Conservation (phyloP, 768 basidiomycete species). For the Dendrothele bispora region DNA sequence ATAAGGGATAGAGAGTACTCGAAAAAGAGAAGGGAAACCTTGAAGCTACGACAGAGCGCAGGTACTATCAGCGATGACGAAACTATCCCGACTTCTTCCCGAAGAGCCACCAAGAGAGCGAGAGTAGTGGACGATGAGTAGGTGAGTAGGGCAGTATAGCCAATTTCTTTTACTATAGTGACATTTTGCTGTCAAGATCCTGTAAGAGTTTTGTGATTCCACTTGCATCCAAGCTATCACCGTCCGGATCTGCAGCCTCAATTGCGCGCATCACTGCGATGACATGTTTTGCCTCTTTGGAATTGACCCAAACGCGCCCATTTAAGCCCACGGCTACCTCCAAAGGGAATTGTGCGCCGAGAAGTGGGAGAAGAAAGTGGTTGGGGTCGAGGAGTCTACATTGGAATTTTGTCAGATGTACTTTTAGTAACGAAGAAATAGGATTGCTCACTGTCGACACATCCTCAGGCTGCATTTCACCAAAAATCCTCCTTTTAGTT, state of each 20-base stretch:
- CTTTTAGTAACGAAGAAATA: background rate
- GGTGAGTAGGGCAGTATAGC: background rate
- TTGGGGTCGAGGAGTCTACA: slow-evolving; percentile 69
- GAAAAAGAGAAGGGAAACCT: slow-evolving; percentile 65
- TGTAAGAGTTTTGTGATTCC: slow-evolving; percentile 51
- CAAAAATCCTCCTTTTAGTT: slow-evolving; percentile 87
- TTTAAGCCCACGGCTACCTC: slow-evolving; percentile 91
- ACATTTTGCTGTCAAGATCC: no score
- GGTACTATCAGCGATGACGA: slow-evolving; percentile 78
- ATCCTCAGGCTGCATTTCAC: slow-evolving; percentile 79
- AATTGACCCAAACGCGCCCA: slow-evolving; percentile 86
- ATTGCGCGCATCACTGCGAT: slow-evolving; percentile 80
- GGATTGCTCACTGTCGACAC: slow-evolving; percentile 72
- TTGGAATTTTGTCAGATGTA: background rate
- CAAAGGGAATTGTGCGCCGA: slow-evolving; percentile 81
- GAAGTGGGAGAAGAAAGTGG: slow-evolving; percentile 78
- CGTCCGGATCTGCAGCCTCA: slow-evolving; percentile 77
- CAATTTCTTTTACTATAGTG: background rate
- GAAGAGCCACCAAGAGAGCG: slow-evolving; percentile 69
- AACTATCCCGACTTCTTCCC: slow-evolving; percentile 43
- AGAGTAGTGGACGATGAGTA: slow-evolving; percentile 69
- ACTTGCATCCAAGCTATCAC: slow-evolving; percentile 57
- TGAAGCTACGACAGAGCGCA: slow-evolving; percentile 60
- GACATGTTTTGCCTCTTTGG: slow-evolving; percentile 70
- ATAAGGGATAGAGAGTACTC: slow-evolving; percentile 81